These are phyloP conservation scores for Fusarium clavum DNA, from an alignment of 2,329 filamentous ascomycete genomes.

Conservation along the genomic window DNA sequence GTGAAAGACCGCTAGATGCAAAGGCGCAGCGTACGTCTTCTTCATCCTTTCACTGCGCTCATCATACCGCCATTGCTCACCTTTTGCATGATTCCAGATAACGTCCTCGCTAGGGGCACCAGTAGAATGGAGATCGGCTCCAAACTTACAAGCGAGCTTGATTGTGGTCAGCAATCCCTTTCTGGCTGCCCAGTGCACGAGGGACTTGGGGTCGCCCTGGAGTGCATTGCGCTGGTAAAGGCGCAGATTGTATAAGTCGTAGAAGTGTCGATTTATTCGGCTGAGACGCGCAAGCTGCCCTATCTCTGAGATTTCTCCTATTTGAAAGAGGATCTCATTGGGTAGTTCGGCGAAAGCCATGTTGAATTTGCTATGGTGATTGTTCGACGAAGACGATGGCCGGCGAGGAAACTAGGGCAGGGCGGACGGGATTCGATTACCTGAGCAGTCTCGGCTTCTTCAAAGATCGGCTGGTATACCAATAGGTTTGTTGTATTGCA, in stretches of 20 bases:
- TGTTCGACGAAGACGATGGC: neutral
- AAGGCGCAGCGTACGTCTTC: neutral
- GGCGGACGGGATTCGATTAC: no score
- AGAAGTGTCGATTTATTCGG: neutral
- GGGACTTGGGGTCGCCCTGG: neutral
- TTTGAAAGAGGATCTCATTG: neutral
- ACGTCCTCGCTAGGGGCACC: neutral
- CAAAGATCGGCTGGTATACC: no score
- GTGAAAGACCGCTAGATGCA: neutral
- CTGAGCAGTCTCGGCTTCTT: no score
- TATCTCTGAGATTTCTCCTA: neutral
- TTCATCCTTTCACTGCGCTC: no score
- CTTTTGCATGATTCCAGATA: neutral
- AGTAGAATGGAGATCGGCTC: constrained; percentile 9
- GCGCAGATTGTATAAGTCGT: constrained; percentile 3
- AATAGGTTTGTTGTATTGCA: no score
- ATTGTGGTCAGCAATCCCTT: neutral
- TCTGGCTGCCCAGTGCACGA: constrained; percentile 4
- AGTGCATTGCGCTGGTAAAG: constrained; percentile 8
- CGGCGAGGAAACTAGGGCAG: no score
- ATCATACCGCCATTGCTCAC: no score
- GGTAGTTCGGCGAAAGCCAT: neutral
- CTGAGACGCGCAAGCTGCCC: neutral
- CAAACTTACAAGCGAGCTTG: constrained; percentile 3
- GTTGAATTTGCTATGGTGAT: neutral